Percentiles rank a stretch among this genome's conserved stretches.
These are phyloP conservation scores for Penicillium robsamsonii DNA, from an alignment of 495 filamentous ascomycete species.

Conservation along the genomic window DNA sequence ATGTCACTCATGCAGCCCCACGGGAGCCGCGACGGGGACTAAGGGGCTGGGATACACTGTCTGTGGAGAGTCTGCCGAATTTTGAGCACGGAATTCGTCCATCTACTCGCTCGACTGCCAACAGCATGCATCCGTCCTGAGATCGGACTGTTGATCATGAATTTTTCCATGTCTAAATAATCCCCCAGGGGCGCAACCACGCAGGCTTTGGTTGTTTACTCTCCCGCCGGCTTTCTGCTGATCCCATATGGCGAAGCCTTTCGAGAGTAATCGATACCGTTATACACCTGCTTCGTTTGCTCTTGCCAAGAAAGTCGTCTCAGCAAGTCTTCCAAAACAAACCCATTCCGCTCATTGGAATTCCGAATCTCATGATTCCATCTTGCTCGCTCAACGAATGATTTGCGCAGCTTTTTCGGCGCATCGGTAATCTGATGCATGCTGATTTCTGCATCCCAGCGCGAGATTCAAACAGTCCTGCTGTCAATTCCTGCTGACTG, in stretches of 20 bases:
- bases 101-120: constrained; percentile 22
- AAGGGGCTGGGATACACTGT: constrained; percentile 31
- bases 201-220: neutral
- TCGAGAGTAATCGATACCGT: neutral
- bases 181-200: neutral
- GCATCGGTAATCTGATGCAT: neutral
- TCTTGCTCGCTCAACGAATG: too few species aligned
- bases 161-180: neutral
- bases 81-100: constrained; percentile 27
- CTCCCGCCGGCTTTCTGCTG: neutral
- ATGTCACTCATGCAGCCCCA: constrained; percentile 39
- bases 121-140: constrained; percentile 22
- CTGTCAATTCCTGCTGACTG: neutral
- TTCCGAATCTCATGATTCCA: neutral
- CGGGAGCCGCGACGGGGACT: constrained; percentile 14
- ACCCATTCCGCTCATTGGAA: neutral
- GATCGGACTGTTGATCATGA: neutral
- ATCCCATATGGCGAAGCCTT: neutral
- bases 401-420: neutral
- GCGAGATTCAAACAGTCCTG: neutral
- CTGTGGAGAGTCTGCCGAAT: constrained; percentile 34
- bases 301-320: too few species aligned
- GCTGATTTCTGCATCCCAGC: neutral
- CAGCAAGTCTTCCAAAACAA: neutral
- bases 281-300: neutral